A percentile compares a stretch with the other conserved stretches of the same genome.
Conservation (phyloP, 768 basidiomycete genomes). For the Amanita jacksonii region DNA sequence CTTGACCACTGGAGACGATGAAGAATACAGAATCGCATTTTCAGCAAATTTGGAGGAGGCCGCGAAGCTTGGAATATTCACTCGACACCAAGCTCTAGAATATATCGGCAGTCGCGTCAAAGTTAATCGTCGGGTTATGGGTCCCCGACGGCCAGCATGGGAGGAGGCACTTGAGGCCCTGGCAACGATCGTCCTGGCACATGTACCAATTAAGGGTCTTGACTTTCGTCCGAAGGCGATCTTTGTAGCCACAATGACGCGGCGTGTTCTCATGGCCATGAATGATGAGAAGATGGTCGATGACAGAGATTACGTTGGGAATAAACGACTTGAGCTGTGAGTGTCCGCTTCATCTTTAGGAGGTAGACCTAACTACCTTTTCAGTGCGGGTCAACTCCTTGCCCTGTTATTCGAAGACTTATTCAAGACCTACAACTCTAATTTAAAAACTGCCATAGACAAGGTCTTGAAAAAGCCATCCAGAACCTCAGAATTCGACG, state of each 20-base stretch:
- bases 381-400: constrained; percentile 89
- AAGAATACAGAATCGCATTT: constrained; percentile 79
- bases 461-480: constrained; percentile 96
- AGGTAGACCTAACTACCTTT: constrained; percentile 10
- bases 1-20: constrained; percentile 86
- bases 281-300: constrained; percentile 96
- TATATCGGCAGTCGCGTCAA: constrained; percentile 94
- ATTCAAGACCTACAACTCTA: constrained; percentile 97
- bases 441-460: constrained; percentile 91
- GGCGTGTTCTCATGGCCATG: constrained; percentile 93
- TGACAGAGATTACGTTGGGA: constrained; percentile 98
- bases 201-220: constrained; percentile 83
- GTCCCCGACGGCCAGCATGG: constrained; percentile 78
- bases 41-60: constrained; percentile 91
- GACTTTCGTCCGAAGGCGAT: constrained; percentile 93
- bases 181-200: constrained; percentile 95
- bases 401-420: constrained; percentile 95
- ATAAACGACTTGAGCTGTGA: constrained; percentile 95
- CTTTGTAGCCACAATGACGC: constrained; percentile 96
- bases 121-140: constrained; percentile 68
- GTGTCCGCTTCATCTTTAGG: constrained; percentile 20
- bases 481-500: constrained; percentile 90
- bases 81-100: constrained; percentile 88
- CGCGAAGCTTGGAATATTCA: constrained; percentile 84
- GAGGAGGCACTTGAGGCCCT: constrained; percentile 95